Conservation (phyloP, 805 yeast species). For the Kazachstania psychrophila region DNA sequence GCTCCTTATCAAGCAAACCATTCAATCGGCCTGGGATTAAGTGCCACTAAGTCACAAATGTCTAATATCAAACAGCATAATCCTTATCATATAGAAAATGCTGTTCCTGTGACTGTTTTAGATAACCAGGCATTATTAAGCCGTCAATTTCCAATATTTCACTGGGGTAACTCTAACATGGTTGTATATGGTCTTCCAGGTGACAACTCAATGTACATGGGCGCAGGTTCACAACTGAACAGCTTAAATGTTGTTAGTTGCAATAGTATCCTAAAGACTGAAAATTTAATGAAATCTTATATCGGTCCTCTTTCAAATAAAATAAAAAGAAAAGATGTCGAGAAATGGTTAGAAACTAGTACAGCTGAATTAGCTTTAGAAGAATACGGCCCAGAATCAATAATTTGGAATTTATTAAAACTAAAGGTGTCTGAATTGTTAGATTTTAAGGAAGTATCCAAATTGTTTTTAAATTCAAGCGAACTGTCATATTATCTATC, state of each 20-base stretch:
- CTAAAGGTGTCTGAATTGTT: constrained; percentile 19
- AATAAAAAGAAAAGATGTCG: constrained; percentile 56
- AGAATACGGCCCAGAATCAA: constrained; percentile 14
- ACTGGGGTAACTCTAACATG: constrained; percentile 47
- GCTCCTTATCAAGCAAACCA: no score
- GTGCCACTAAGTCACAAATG: no score
- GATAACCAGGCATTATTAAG: constrained; percentile 47
- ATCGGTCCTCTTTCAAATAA: constrained; percentile 49
- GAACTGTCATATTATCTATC: constrained; percentile 21
- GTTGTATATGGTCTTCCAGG: constrained; percentile 39
- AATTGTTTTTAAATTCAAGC: constrained; percentile 26
- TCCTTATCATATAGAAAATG: background rate
- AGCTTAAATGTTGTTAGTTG: constrained; percentile 32
- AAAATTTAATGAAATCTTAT: constrained; percentile 28
- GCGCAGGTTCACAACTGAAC: constrained; percentile 5
- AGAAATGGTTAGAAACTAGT: constrained; percentile 51
- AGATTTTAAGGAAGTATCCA: constrained; percentile 29
- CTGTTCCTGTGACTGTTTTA: constrained; percentile 8
- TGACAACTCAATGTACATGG: constrained; percentile 18
- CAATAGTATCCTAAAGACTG: constrained; percentile 28
- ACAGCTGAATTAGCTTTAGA: constrained; percentile 17
- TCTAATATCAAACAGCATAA: no score
- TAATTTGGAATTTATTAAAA: constrained; percentile 20
- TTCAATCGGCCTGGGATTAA: no score
- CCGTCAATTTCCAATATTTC: constrained; percentile 69